Base-by-base conservation (phyloP, 345 rosid genomes). In the Cardiospermum halicacabum region DNA sequence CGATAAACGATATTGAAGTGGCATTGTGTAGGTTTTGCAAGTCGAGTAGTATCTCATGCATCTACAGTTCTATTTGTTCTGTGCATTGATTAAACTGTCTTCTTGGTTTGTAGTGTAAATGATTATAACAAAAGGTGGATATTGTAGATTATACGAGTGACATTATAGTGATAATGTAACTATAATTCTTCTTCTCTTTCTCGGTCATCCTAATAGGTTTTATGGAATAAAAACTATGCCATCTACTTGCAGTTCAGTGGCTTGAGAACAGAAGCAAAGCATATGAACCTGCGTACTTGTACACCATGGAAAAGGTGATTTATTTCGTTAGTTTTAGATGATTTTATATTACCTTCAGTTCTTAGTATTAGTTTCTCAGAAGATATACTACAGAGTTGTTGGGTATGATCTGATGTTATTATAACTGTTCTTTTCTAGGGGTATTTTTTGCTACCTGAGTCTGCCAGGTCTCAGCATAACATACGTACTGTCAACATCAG, bases 361-460 rank as follows among this genome's bases (percentile, higher is more conserved):
- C 34, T 53, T 13, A 47, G 30, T 47, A 24, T 21, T 21, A 16
- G 8, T 13, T 36, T 13, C 19, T 34, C 31, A 22, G 27, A 21
- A 27, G 53, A 24, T 30, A 19, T 53, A 55, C 31, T 54, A 18
- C 34, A 47, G 15, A 3, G 26, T 10, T 26, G 7, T 18, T 27
- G 18, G 59, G 16, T 28, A n/a, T 7, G 43, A 48, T 53, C 56
- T 42, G n/a, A 53, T 49, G 51, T 64, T 40, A 43, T 28, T 6
- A 32, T 21, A 50, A 58, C 5, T 51, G 22, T 34, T 28, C 49
- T 57, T 62, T 50, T 68, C 63, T 80, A 95, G 97, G 97, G 99
- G 12, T 95, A 81, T 80, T 84, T 95, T 77, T 82, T 91, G 82
- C 87, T 95, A 47, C 93, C 97, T 50, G 99, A 91, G 75, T 91